A percentile compares a stretch with the other conserved stretches of the same genome.
phyloP scores from a whole-genome alignment of 176 grass and related monocot species.

The Pharus latifolius region DNA sequence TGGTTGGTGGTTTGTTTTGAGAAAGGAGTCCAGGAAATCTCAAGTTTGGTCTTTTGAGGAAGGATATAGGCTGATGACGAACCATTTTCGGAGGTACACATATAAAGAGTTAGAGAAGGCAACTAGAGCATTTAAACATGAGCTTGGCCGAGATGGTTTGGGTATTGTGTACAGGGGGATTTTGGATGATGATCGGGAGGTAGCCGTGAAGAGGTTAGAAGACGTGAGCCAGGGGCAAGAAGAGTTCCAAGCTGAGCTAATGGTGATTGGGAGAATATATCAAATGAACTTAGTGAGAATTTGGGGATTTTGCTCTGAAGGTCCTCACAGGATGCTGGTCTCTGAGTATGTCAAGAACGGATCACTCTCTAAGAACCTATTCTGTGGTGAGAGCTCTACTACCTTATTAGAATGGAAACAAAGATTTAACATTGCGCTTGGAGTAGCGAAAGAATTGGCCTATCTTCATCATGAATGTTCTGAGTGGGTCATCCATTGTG shows the following conservation, averaged over 20 bases:
- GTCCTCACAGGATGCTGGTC: slow-evolving; percentile 17
- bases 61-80: slow-evolving; percentile 26
- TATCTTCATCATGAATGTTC: slow-evolving; percentile 44
- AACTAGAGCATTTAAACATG: slow-evolving; percentile 17
- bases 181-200: slow-evolving; percentile 10
- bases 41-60: slow-evolving; percentile 27
- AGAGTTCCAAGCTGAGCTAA: slow-evolving; percentile 27
- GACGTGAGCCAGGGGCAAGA: slow-evolving; percentile 8
- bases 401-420: slow-evolving; percentile 17
- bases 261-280: slow-evolving; percentile 30
- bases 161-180: slow-evolving; percentile 22
- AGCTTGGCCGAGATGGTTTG: slow-evolving; percentile 17
- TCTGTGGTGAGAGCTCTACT: background rate
- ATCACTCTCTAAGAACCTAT: slow-evolving; percentile 12
- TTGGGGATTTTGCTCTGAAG: slow-evolving; percentile 36
- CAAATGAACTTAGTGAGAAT: slow-evolving; percentile 38
- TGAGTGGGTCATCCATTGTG: slow-evolving; percentile 39
- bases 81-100: slow-evolving; percentile 26
- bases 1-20: slow-evolving; percentile 30
- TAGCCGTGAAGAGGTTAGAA: slow-evolving; percentile 16
- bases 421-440: slow-evolving; percentile 29
- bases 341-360: slow-evolving; percentile 21
- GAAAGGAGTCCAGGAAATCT: background rate
- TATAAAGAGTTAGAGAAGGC: slow-evolving; percentile 23
- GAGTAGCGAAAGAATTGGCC: slow-evolving; percentile 19